A percentile compares a stretch with the other conserved stretches of the same genome.
Evolutionary conservation across 345 rosid species (phyloP).

Genomic region (Brassica carinata): DNA sequence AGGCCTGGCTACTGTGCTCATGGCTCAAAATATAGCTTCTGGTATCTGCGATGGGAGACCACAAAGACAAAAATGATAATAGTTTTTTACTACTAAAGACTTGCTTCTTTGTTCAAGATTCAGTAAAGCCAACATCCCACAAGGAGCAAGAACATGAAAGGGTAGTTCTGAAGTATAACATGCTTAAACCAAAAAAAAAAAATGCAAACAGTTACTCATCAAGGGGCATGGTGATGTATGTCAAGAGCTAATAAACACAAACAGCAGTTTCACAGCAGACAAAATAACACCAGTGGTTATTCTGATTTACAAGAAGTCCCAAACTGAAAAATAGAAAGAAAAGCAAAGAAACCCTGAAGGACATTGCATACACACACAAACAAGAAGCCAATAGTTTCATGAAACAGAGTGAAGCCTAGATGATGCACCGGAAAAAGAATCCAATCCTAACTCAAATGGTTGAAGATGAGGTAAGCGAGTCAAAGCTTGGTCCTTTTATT

Average conservation of each 20-base stretch:
- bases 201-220: background rate
- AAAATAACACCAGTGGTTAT: background rate
- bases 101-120: background rate
- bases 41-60: conserved; percentile 21
- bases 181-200: background rate
- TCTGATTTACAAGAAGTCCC: background rate
- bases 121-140: background rate
- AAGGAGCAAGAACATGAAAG: background rate
- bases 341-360: background rate
- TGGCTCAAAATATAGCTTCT: conserved; percentile 24
- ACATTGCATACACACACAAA: background rate
- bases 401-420: background rate
- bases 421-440: background rate
- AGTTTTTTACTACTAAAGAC: background rate
- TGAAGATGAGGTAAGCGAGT: background rate
- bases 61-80: background rate
- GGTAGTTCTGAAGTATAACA: background rate
- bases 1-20: conserved; percentile 43
- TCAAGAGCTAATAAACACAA: background rate
- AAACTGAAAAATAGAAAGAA: background rate
- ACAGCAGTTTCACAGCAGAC: background rate
- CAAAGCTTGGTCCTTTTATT: background rate
- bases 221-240: background rate
- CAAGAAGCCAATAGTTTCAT: background rate
- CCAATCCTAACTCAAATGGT: background rate